These are phyloP conservation scores for Camillea tinctor DNA, from an alignment of 2,329 filamentous ascomycete genomes.

Conservation along the genomic window DNA sequence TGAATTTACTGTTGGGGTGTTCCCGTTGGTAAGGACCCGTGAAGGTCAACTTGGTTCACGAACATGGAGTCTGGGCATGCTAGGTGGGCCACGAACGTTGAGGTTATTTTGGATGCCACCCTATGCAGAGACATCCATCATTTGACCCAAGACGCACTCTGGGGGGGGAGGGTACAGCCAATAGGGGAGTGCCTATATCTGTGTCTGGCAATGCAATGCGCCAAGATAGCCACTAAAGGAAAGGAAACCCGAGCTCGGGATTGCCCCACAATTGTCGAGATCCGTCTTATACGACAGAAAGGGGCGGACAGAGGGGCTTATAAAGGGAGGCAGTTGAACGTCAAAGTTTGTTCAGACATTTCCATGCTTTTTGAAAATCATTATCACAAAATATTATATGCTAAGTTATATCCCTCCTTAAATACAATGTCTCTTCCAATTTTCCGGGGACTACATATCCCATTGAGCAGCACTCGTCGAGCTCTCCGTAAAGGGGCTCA, in stretches of 20 bases:
- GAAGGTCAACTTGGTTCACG: too few species aligned
- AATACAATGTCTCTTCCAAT: neutral
- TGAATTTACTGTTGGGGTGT: too few species aligned
- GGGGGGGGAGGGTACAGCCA: neutral
- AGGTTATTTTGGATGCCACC: too few species aligned
- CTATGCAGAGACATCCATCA: too few species aligned
- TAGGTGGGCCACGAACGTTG: neutral
- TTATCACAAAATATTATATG: neutral
- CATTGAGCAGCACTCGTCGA: conserved; percentile 6
- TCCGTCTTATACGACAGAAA: neutral
- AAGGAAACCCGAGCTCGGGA: conserved; percentile 33
- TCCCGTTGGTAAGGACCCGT: neutral
- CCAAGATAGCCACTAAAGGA: neutral
- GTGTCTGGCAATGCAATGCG: too few species aligned
- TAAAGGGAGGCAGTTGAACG: conserved; percentile 8
- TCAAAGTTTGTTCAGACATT: neutral
- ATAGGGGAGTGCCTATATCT: neutral
- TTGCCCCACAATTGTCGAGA: conserved; percentile 12
- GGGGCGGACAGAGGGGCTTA: neutral
- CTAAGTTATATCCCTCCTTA: too few species aligned
- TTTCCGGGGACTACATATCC: neutral
- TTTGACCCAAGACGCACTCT: neutral
- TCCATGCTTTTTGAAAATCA: too few species aligned
- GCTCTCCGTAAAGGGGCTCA: neutral
- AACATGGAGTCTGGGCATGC: neutral